Evolutionary conservation across 768 basidiomycete genomes (phyloP).

Genomic region (Mycena pura): DNA sequence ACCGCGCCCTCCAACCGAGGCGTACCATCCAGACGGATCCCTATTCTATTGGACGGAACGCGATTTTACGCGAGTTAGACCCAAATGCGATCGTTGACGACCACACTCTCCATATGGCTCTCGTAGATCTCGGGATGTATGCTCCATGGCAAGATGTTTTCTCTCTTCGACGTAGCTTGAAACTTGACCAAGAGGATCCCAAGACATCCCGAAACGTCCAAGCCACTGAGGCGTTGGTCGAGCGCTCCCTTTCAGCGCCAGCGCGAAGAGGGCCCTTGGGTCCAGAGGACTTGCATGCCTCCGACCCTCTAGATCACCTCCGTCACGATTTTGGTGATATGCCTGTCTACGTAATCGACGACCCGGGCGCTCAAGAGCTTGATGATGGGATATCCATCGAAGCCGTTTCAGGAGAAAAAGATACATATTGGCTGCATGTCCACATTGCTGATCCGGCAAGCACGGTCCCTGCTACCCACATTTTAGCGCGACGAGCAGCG

Average conservation of each 20-base stretch:
- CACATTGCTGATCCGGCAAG: constrained; percentile 95
- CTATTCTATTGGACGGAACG: constrained; percentile 56
- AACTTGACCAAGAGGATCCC: constrained; percentile 42
- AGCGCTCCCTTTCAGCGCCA: constrained; percentile 35
- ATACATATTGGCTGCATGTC: constrained; percentile 79
- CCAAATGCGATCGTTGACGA: constrained; percentile 42
- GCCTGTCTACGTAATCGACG: constrained; percentile 89
- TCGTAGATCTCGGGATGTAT: constrained; percentile 76
- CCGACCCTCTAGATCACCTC: constrained; percentile 70
- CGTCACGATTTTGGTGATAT: constrained; percentile 88
- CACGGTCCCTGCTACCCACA: constrained; percentile 73
- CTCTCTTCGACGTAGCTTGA: constrained; percentile 46
- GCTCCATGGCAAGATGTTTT: constrained; percentile 82
- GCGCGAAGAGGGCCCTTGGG: constrained; percentile 47
- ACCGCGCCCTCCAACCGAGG: constrained; percentile 54
- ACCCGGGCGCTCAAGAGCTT: constrained; percentile 77
- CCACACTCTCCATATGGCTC: constrained; percentile 49
- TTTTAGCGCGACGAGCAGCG: constrained; percentile 64
- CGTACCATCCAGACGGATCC: constrained; percentile 68
- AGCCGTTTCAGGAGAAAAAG: constrained; percentile 61
- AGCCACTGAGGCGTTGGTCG: constrained; percentile 35
- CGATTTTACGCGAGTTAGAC: constrained; percentile 65
- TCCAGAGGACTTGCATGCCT: constrained; percentile 66
- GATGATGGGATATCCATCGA: constrained; percentile 95
- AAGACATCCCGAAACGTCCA: constrained; percentile 31